A percentile compares a stretch with the other conserved stretches of the same genome.
phyloP scores from a whole-genome alignment of 1,139 yeast genomes.

The Dujonia santamariae region DNA sequence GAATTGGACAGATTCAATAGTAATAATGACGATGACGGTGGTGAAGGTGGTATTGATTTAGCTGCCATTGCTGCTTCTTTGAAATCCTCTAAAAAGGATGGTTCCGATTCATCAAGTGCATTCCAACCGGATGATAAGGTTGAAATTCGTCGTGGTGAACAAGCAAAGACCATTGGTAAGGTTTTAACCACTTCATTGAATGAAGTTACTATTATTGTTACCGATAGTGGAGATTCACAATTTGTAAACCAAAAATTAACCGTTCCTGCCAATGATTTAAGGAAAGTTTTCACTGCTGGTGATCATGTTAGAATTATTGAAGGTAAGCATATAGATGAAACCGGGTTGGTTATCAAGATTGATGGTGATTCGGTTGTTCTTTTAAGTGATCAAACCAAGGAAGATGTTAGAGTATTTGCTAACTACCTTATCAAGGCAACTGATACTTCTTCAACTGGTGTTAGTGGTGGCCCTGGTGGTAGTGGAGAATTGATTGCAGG shows the following conservation, averaged over 20 bases:
- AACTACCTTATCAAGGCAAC: constrained; percentile 80
- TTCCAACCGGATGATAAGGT: constrained; percentile 96
- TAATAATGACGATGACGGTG: constrained; percentile 40
- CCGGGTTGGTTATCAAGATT: constrained; percentile 87
- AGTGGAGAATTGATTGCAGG: background rate
- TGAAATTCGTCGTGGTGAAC: constrained; percentile 90
- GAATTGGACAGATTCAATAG: constrained; percentile 82
- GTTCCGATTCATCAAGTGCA: constrained; percentile 35
- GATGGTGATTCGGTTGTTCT: constrained; percentile 84
- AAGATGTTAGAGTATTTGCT: constrained; percentile 89
- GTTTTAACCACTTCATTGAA: constrained; percentile 66
- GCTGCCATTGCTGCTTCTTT: constrained; percentile 82
- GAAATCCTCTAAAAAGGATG: constrained; percentile 49
- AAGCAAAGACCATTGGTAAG: constrained; percentile 81
- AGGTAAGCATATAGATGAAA: constrained; percentile 90
- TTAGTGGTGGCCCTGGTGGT: constrained; percentile 34
- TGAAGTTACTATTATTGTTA: constrained; percentile 58
- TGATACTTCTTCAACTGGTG: constrained; percentile 56
- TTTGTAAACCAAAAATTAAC: constrained; percentile 49
- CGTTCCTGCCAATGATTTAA: constrained; percentile 75
- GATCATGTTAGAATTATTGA: constrained; percentile 92
- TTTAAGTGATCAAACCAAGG: constrained; percentile 82
- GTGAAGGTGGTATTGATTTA: constrained; percentile 75
- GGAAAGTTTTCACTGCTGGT: constrained; percentile 86
- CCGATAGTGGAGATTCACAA: constrained; percentile 50